Conservation (phyloP, 495 filamentous ascomycete species). For the Cladorrhinum samala region DNA sequence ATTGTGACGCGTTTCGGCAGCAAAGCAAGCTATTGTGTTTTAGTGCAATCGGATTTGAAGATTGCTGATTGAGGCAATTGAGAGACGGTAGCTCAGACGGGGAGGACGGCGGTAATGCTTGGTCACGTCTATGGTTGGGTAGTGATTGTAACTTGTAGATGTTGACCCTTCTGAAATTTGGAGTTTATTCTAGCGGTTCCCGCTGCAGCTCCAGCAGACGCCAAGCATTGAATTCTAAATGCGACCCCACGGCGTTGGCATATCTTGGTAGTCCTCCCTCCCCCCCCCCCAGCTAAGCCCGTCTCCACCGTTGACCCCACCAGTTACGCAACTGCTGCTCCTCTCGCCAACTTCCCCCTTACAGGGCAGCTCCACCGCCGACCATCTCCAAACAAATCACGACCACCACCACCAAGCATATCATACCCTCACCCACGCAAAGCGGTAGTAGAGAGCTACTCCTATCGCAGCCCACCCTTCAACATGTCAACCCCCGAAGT, state of each 20-base stretch:
- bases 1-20: too few species aligned
- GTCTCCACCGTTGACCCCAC: conserved; percentile 9
- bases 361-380: conserved; percentile 5
- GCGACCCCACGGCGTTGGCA: background rate
- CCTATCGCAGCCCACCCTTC: conserved; percentile 59
- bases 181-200: too few species aligned
- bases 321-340: conserved; percentile 4
- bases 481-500: conserved; percentile 80
- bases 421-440: conserved; percentile 2
- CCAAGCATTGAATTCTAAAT: background rate
- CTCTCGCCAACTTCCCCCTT: conserved; percentile 8
- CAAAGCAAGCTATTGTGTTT: too few species aligned
- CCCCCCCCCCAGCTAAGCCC: background rate
- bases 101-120: too few species aligned
- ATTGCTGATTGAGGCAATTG: too few species aligned
- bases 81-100: too few species aligned
- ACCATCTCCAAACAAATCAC: conserved; percentile 1
- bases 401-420: conserved; percentile 4
- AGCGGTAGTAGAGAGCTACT: conserved; percentile 99
- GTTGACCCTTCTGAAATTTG: background rate
- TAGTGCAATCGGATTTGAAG: too few species aligned
- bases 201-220: background rate
- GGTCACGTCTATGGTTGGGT: too few species aligned
- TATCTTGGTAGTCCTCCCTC: background rate
- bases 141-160: background rate